Base-by-base conservation (phyloP, 345 rosid genomes). In the Salix arbutifolia region DNA sequence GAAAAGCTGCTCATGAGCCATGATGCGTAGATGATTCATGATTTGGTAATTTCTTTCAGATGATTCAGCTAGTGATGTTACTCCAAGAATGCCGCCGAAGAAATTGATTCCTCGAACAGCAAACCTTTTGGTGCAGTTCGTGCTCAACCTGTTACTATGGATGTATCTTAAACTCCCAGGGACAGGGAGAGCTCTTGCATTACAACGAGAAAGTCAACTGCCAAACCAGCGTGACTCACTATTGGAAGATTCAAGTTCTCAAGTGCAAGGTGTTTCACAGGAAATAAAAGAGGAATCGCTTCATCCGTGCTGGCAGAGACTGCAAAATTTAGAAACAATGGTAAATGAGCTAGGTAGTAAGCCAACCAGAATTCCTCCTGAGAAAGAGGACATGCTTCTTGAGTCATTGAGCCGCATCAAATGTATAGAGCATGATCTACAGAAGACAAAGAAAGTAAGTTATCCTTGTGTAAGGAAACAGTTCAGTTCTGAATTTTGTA, bases 371-470 rank as follows among this genome's bases (percentile, higher is more conserved):
- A 93, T 93, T 76, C 96, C 99, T 78, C 92, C 88, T 19, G 98
- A 93, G 85, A 95, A 95, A 85, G 99, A 95, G 40, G 85, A 89
- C 79, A 91, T 91, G 79, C 91, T 95, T 83, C 92, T 79, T 35
- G 96, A 93, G 68, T 96, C 97, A 3, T 72, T 93, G 88, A 87
- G 77, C 76, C 91, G 99, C 65, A 93, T 91, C 77, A 96, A 80
- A 87, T 85, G 83, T 70, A 95, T 95, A 38, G 99, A 95, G 71
- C 84, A 88, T 76, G 99, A 95, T 82, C 83, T 95, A 58, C 97
- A 91, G 82, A 93, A 85, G 90, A 95, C 99, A 77, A 95, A 90
- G 82, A 89, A 80, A 82, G 99, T 95, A 83, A 67, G 70, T 64
- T 53, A 46, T 75, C 60, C 30, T 50, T 79, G n/a, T 30, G 70